A percentile compares a stretch with the other conserved stretches of the same genome.
Evolutionary conservation across 2,329 filamentous ascomycete species (phyloP).

Genomic region (Corniculantispora saksenae): DNA sequence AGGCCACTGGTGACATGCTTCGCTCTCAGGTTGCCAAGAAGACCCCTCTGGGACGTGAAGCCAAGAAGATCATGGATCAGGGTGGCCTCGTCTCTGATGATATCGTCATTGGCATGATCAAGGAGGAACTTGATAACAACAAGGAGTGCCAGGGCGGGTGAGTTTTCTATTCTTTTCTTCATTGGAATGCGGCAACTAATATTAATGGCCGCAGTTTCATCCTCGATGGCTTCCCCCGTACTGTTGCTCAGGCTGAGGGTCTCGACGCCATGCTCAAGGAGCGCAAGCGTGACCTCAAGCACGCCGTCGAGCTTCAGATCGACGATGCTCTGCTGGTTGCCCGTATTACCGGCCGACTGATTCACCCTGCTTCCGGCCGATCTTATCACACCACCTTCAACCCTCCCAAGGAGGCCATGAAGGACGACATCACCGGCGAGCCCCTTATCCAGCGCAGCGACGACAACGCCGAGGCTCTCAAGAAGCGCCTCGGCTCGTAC

Average conservation of each 20-base stretch:
- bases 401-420: slow-evolving; percentile 92
- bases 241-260: slow-evolving; percentile 90
- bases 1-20: slow-evolving; percentile 99
- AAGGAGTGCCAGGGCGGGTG: slow-evolving; percentile 96
- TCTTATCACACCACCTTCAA: slow-evolving; percentile 99
- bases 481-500: slow-evolving; percentile 92
- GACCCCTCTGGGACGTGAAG: slow-evolving; percentile 89
- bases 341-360: slow-evolving; percentile 91
- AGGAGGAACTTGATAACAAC: slow-evolving; percentile 92
- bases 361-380: slow-evolving; percentile 94
- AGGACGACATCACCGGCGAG: slow-evolving; percentile 94
- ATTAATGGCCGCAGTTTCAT: slow-evolving; percentile 72
- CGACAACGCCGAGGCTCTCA: slow-evolving; percentile 93
- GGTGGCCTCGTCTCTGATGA: slow-evolving; percentile 97
- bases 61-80: slow-evolving; percentile 99
- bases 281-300: slow-evolving; percentile 82
- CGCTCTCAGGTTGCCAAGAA: slow-evolving; percentile 98
- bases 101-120: slow-evolving; percentile 99
- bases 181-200: background rate
- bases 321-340: slow-evolving; percentile 91
- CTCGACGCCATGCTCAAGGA: slow-evolving; percentile 86
- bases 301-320: slow-evolving; percentile 95
- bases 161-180: slow-evolving; percentile 28
- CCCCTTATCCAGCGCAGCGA: slow-evolving; percentile 94
- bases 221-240: slow-evolving; percentile 96